Evolutionary conservation across 1,139 yeast genomes (phyloP).

Genomic region (Arxiozyma slooffiae): DNA sequence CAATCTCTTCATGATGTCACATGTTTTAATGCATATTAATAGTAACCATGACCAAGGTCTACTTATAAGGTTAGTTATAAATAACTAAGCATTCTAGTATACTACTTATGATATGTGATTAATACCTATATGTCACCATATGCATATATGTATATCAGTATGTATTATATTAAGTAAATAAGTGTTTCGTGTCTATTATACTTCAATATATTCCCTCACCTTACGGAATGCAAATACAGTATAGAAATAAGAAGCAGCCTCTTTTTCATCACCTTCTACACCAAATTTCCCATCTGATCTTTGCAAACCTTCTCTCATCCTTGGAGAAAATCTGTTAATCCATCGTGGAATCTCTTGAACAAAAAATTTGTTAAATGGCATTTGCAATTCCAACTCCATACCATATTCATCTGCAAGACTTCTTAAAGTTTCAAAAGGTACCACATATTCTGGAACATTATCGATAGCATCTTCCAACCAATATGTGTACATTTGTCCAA

Average conservation of each 20-base stretch:
- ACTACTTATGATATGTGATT: background rate
- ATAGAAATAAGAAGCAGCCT: conserved; percentile 56
- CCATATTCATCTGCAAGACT: conserved; percentile 78
- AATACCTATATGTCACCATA: background rate
- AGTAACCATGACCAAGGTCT: too few species aligned
- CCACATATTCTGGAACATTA: conserved; percentile 95
- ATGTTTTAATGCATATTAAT: background rate
- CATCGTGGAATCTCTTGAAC: conserved; percentile 66
- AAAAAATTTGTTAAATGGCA: conserved; percentile 76
- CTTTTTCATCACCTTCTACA: conserved; percentile 82
- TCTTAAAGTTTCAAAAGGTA: conserved; percentile 83
- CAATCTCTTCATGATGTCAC: background rate
- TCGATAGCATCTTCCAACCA: conserved; percentile 88
- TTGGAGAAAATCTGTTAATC: conserved; percentile 50
- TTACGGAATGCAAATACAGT: conserved; percentile 31
- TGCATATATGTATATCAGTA: background rate
- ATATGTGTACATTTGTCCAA: conserved; percentile 75
- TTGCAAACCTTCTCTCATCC: conserved; percentile 58
- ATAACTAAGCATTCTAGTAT: background rate
- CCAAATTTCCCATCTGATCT: conserved; percentile 74
- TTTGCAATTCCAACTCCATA: conserved; percentile 58
- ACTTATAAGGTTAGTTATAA: too few species aligned
- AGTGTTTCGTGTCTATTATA: background rate
- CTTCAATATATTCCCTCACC: conserved; percentile 22
- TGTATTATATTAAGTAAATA: conserved; percentile 1